These are phyloP conservation scores for Myxozyma neglecta DNA, from an alignment of 805 yeast genomes.

Conservation along the genomic window DNA sequence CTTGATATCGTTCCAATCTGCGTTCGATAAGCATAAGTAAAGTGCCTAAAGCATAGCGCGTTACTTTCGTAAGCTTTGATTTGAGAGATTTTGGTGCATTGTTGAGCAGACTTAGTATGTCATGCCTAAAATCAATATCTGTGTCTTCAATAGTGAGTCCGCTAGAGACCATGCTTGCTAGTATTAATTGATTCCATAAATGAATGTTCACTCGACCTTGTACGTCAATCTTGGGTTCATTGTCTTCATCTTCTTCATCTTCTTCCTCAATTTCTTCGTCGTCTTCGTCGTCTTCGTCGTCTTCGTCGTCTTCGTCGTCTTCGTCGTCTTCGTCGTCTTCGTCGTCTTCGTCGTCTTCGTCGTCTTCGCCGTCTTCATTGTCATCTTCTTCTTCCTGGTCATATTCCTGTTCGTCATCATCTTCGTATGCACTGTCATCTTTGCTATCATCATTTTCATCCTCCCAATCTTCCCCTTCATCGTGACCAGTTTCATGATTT, in stretches of 20 bases:
- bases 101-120: constrained; percentile 8
- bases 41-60: not conserved
- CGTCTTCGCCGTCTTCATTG: no score
- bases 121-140: not conserved
- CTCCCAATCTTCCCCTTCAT: not conserved
- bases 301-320: not conserved
- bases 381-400: not conserved
- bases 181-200: constrained; percentile 14
- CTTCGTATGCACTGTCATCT: not conserved
- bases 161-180: not conserved
- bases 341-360: no score
- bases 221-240: constrained; percentile 10
- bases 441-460: not conserved
- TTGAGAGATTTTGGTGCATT: not conserved
- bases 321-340: not conserved
- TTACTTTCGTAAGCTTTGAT: not conserved
- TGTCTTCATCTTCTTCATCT: constrained; percentile 7
- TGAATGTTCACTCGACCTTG: constrained; percentile 6
- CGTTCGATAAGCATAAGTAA: constrained; percentile 3
- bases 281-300: not conserved
- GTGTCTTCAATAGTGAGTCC: not conserved
- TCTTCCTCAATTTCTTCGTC: not conserved
- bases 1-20: constrained; percentile 11
- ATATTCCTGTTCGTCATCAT: not conserved
- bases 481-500: constrained; percentile 1